Base-by-base conservation (phyloP, 169 alveolate genomes). In the Plasmodium gaboni region DNA sequence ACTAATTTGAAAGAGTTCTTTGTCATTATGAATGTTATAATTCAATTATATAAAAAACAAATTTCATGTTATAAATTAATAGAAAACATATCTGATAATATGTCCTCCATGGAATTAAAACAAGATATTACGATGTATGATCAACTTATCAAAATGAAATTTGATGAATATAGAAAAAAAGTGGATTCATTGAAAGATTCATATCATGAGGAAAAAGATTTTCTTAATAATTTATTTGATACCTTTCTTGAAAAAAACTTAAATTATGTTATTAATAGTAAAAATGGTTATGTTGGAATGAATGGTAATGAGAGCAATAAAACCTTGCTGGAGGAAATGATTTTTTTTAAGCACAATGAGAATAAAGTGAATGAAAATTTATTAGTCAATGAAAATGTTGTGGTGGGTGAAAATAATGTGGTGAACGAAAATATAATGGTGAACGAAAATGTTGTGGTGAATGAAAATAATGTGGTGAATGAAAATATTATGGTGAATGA, bases 41-140 rank as follows among this genome's bases (percentile, higher is more conserved):
- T 70, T 53, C 73, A 71, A 9, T 73, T 85, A 42, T 69, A 70
- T 65, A 85, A 70, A 70, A 69, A 44, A 59, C 74, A 46, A 4
- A 72, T 50, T 38, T 63, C 72, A 42, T 85, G 87, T 32, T 85
- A 85, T 63, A 24, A 70, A 51, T 5, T 53, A 50, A 85, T 57
- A 63, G 87, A 85, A 2, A 70, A 51, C n/a, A 28, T 67, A 13
- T 59, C 60, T 28, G 74, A 50, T 19, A 70, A 68, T 57, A 10
- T 85, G 17, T 38, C 73, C 13, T 26, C 55, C 8, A 17, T 85
- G 22, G 87, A 64, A 70, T 59, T 85, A 73, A 85, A 85, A 22
- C 92, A 85, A 59, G 72, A 85, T 17, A 85, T 85, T 57, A 69
- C 87, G 28, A 48, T 85, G 22, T 71, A 85, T 70, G 92, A 85